Conservation (phyloP, 306 rosid genomes). For the Nissolia schottii region DNA sequence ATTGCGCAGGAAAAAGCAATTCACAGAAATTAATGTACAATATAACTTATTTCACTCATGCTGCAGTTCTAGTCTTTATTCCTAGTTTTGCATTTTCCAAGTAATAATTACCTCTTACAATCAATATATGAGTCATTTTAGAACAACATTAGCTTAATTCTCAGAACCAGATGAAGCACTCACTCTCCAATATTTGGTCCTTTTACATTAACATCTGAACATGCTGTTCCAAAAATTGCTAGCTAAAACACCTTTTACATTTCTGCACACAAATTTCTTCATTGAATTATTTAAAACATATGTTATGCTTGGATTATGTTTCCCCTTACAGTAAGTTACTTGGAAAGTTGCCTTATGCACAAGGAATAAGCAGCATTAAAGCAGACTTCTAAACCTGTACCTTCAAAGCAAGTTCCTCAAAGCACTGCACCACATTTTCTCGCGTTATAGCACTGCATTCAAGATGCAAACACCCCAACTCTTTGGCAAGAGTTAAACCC, state of each 20-base stretch:
- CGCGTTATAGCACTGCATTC: constrained; percentile 95
- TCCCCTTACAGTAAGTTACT: background rate
- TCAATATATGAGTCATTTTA: background rate
- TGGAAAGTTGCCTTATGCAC: constrained; percentile 1
- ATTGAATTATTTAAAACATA: background rate
- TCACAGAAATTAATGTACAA: background rate
- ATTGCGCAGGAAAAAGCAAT: background rate
- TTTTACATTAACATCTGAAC: background rate
- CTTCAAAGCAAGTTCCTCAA: constrained; percentile 90
- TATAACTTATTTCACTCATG: background rate
- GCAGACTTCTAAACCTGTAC: constrained; percentile 31
- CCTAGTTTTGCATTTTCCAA: background rate
- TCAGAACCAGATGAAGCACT: background rate
- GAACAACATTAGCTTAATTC: background rate
- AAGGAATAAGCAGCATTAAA: background rate
- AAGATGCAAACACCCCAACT: constrained; percentile 71
- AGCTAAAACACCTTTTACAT: background rate
- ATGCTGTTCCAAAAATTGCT: background rate
- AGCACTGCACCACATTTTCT: constrained; percentile 90
- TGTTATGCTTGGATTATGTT: background rate
- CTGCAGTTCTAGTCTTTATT: background rate
- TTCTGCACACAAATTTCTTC: background rate
- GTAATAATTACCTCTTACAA: background rate
- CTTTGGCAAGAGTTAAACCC: constrained; percentile 83
- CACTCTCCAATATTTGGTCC: background rate